phyloP scores from a whole-genome alignment of 176 grass and related monocot species.

The Otatea glauca region DNA sequence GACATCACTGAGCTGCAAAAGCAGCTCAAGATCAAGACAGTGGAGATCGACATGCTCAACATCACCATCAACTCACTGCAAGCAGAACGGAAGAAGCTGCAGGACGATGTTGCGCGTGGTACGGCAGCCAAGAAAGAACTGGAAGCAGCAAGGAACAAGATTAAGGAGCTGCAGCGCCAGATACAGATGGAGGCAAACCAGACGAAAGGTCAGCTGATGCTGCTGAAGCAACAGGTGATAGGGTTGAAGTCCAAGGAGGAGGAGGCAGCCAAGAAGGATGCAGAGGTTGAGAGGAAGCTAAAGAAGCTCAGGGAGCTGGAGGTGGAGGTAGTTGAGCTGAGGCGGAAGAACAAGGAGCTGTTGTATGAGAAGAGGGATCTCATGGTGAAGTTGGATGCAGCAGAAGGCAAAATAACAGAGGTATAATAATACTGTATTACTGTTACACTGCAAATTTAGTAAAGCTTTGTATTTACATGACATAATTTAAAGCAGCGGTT shows the following conservation, averaged over 20 bases:
- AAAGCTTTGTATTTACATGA: slow-evolving; percentile 25
- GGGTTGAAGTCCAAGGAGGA: slow-evolving; percentile 77
- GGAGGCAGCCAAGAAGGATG: slow-evolving; percentile 69
- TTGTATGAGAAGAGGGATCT: slow-evolving; percentile 94
- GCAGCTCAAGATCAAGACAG: slow-evolving; percentile 82
- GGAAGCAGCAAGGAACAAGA: slow-evolving; percentile 64
- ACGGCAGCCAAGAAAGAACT: slow-evolving; percentile 54
- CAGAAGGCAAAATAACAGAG: slow-evolving; percentile 85
- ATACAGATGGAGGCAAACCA: slow-evolving; percentile 74
- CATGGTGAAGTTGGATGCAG: slow-evolving; percentile 75
- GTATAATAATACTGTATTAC: slow-evolving; percentile 39
- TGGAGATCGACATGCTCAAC: slow-evolving; percentile 82
- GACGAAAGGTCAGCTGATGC: slow-evolving; percentile 81
- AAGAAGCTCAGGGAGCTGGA: slow-evolving; percentile 80
- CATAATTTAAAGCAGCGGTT: slow-evolving; percentile 7
- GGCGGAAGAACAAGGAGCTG: slow-evolving; percentile 92
- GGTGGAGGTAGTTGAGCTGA: slow-evolving; percentile 81
- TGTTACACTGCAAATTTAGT: slow-evolving; percentile 15
- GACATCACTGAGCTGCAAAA: slow-evolving; percentile 77
- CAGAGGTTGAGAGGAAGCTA: slow-evolving; percentile 74
- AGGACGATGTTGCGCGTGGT: slow-evolving; percentile 54
- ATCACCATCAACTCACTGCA: slow-evolving; percentile 72
- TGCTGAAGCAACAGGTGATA: slow-evolving; percentile 91
- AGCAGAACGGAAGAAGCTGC: slow-evolving; percentile 78
- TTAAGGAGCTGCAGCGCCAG: slow-evolving; percentile 86